Evolutionary conservation across 768 basidiomycete species (phyloP), one percentile per base, ranked within the genome.

Genomic region (Russula sp.): DNA sequence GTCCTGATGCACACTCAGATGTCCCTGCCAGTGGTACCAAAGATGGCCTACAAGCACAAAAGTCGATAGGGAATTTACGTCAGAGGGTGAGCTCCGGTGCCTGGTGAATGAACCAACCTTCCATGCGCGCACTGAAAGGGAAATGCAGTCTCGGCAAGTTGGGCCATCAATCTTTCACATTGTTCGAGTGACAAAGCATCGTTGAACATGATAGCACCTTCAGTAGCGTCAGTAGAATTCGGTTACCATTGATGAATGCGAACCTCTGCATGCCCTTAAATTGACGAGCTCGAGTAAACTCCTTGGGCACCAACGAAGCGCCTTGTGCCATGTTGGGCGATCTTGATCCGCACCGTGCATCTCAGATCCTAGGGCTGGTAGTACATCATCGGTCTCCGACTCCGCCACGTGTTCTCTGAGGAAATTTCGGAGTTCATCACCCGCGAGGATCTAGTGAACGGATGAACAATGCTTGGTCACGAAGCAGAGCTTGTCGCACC

Each of bases 51-150:
- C 63, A 42, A 53, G 10, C 10, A 27, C 34, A 35, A 48, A 20
- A 11, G 11, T 16, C 31, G 13, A 52, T 34, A 9, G n/a, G n/a
- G 7, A 16, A 42, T 20, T 63, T 54, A 54, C 62, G 52, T 63
- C 45, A 53, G 52, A 51, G 31, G 49, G 32, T 45, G 20, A 61
- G 44, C 11, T 47, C 53, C 40, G 54, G 49, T 37, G 32, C 27
- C 62, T 22, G 55, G 55, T 18, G 44, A 50, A 27, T 16, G 6
- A 55, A 61, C 74, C 31, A 44, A 88, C 91, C 91, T 81, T 71
- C 96, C 97, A 74, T 99, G 97, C 37, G 97, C 97, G 75, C 97
- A 99, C 72, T 92, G 91, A 74, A 97, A 98, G 2, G 96, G 95
- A 69, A 91, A 88, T 4, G 80, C 79, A 2, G 93, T 92, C 64